These are phyloP conservation scores for Malus hybrid DNA, from an alignment of 331 rosid species.

Conservation along the genomic window DNA sequence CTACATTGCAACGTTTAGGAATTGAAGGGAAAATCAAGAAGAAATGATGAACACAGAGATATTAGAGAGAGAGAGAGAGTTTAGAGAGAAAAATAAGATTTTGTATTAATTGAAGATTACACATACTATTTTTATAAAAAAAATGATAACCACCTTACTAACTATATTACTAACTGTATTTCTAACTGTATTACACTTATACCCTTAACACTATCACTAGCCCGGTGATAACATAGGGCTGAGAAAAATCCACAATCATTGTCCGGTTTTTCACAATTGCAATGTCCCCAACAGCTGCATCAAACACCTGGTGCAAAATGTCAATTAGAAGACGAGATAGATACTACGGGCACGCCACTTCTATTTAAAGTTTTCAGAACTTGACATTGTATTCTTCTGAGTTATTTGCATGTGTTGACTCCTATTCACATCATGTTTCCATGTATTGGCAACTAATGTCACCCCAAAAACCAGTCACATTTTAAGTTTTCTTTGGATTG, in stretches of 20 bases:
- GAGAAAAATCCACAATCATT: constrained; percentile 71
- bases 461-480: constrained; percentile 3
- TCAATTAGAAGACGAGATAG: background rate
- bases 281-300: constrained; percentile 93
- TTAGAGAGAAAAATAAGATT: too few relatives aligned
- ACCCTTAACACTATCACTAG: constrained; percentile 36
- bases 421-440: constrained; percentile 9
- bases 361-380: background rate
- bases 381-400: background rate
- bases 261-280: constrained; percentile 85
- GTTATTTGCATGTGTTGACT: background rate
- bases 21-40: too few relatives aligned
- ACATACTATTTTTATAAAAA: too few relatives aligned
- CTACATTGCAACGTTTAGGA: too few relatives aligned
- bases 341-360: background rate
- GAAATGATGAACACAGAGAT: too few relatives aligned
- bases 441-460: background rate
- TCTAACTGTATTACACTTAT: too few relatives aligned
- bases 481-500: constrained; percentile 3
- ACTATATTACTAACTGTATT: too few relatives aligned
- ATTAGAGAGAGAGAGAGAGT: too few relatives aligned
- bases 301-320: constrained; percentile 50
- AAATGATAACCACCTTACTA: too few relatives aligned
- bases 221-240: constrained; percentile 75
- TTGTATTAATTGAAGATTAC: too few relatives aligned